Evolutionary conservation across 139 green algal genomes (phyloP).

Genomic region (Deuterostichococcus epilithicus): DNA sequence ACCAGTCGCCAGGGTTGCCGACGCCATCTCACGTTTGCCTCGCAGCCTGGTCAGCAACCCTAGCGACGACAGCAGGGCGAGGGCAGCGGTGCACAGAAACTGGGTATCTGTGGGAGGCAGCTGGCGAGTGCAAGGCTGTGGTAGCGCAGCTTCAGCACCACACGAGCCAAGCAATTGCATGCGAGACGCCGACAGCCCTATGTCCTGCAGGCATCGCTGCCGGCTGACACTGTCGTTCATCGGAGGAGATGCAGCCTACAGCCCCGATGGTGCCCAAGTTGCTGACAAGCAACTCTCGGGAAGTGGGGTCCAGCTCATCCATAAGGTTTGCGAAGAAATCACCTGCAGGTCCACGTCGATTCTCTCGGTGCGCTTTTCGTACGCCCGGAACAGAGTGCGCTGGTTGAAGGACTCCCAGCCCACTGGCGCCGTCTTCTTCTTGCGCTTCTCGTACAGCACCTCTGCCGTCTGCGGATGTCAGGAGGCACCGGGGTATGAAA

Average conservation of each 20-base stretch:
- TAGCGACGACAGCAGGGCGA: too few species aligned
- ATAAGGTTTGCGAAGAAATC: conserved; percentile 17
- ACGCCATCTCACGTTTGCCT: too few species aligned
- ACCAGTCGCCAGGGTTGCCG: background rate
- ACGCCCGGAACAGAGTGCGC: conserved; percentile 69
- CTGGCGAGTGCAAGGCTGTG: background rate
- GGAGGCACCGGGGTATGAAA: too few species aligned
- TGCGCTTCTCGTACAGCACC: conserved; percentile 71
- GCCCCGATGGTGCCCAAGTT: too few species aligned
- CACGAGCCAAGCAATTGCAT: too few species aligned
- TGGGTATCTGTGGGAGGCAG: too few species aligned
- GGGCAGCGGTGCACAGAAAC: too few species aligned
- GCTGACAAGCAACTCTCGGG: background rate
- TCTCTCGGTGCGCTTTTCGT: conserved; percentile 76
- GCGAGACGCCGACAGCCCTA: too few species aligned
- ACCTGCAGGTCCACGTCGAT: conserved; percentile 30
- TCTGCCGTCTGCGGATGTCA: conserved; percentile 28
- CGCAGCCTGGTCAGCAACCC: too few species aligned
- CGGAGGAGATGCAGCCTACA: too few species aligned
- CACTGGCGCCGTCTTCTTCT: conserved; percentile 56
- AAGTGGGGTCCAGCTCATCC: background rate
- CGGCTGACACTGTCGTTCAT: too few species aligned
- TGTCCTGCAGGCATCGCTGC: too few species aligned
- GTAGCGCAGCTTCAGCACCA: background rate
- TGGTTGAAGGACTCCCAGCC: conserved; percentile 76